Percentiles rank a stretch among this genome's conserved stretches.
These are phyloP conservation scores for Micractinium conductrix DNA, from an alignment of 139 green algal genomes.

Conservation along the genomic window DNA sequence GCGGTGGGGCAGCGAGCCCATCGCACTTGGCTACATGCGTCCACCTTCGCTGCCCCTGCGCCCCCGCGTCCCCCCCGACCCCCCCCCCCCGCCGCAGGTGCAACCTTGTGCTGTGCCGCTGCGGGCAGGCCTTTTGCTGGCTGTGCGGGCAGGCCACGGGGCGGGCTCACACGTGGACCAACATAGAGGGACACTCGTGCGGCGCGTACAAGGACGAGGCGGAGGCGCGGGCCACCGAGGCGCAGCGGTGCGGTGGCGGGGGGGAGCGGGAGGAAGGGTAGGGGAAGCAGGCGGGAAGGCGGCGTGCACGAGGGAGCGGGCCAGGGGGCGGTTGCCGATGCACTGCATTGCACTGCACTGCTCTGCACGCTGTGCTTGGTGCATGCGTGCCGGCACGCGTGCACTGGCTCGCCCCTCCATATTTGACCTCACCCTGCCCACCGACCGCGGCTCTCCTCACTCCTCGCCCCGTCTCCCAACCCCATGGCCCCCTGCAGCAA, in stretches of 20 bases:
- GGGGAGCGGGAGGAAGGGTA: neutral
- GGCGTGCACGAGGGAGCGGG: too few species aligned
- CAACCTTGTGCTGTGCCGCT: slow-evolving; percentile 92
- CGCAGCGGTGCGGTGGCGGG: slow-evolving; percentile 45
- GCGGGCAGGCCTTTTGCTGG: slow-evolving; percentile 91
- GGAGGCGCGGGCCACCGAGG: slow-evolving; percentile 63
- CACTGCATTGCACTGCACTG: too few species aligned
- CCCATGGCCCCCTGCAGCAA: slow-evolving; percentile 43
- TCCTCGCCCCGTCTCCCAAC: neutral
- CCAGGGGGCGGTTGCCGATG: too few species aligned
- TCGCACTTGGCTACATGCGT: too few species aligned
- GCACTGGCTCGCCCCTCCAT: too few species aligned
- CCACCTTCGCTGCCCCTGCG: too few species aligned
- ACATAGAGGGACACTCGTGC: slow-evolving; percentile 85
- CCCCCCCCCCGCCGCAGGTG: slow-evolving; percentile 56
- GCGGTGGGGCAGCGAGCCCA: too few species aligned
- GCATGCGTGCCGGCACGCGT: neutral
- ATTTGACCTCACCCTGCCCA: neutral
- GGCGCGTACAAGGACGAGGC: slow-evolving; percentile 86
- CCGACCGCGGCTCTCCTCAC: too few species aligned
- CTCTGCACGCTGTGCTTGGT: too few species aligned
- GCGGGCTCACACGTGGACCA: slow-evolving; percentile 80
- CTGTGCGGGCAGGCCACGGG: slow-evolving; percentile 87
- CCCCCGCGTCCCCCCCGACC: neutral
- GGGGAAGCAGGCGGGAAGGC: neutral